A percentile compares a stretch with the other conserved stretches of the same genome.
These are phyloP conservation scores for Selenicereus undatus DNA, from an alignment of 148 eudicot genomes.

Conservation along the genomic window DNA sequence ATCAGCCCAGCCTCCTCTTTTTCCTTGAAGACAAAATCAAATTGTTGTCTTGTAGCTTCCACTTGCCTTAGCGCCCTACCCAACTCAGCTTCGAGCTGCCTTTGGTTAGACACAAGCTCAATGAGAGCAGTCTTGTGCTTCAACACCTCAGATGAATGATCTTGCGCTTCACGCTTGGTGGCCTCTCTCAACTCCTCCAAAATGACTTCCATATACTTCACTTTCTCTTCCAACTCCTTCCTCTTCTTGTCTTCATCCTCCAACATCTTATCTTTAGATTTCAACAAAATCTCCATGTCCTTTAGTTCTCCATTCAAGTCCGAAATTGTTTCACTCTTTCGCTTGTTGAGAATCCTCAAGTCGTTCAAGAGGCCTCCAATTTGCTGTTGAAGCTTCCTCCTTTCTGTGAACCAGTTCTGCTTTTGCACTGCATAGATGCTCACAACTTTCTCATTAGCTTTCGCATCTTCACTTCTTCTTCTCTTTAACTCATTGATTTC, in stretches of 20 bases:
- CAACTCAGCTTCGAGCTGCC: slow-evolving; percentile 88
- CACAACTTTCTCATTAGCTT: slow-evolving; percentile 85
- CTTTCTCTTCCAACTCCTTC: slow-evolving; percentile 50
- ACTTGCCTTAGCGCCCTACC: slow-evolving; percentile 70
- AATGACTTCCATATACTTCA: slow-evolving; percentile 35
- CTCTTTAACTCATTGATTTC: slow-evolving; percentile 56
- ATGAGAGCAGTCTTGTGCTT: slow-evolving; percentile 83
- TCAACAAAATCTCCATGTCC: slow-evolving; percentile 40
- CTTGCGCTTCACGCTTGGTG: slow-evolving; percentile 48
- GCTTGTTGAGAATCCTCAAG: slow-evolving; percentile 39
- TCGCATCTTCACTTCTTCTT: slow-evolving; percentile 74
- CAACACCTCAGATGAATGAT: slow-evolving; percentile 54
- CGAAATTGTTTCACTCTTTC: slow-evolving; percentile 42
- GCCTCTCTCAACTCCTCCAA: slow-evolving; percentile 57
- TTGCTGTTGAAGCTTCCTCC: slow-evolving; percentile 56
- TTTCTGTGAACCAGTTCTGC: slow-evolving; percentile 76
- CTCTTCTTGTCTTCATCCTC: slow-evolving; percentile 50
- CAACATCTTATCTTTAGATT: slow-evolving; percentile 50
- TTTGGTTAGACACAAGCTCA: slow-evolving; percentile 84
- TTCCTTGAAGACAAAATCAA: slow-evolving; percentile 54
- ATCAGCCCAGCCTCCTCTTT: slow-evolving; percentile 68
- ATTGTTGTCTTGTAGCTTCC: slow-evolving; percentile 63
- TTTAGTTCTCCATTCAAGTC: slow-evolving; percentile 51
- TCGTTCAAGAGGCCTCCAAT: slow-evolving; percentile 66
- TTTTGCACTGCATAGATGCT: slow-evolving; percentile 73